Percentiles rank a stretch among this genome's conserved stretches.
These are phyloP conservation scores for Russula vinacea DNA, from an alignment of 768 basidiomycete genomes.

Conservation along the genomic window DNA sequence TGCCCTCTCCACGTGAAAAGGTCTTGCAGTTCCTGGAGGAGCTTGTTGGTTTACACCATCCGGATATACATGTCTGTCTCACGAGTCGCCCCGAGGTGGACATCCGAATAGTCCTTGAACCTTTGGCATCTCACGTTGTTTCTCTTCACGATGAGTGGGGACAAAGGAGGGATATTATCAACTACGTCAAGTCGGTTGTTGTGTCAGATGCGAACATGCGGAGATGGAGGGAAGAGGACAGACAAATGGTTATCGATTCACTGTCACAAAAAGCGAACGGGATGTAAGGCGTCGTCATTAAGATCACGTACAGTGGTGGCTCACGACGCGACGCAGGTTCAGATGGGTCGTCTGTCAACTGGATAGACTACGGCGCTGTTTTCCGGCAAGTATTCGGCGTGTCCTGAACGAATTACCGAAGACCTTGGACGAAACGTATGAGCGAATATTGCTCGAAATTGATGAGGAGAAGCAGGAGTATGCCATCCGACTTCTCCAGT, in stretches of 20 bases:
- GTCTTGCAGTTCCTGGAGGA: neutral
- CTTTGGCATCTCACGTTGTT: neutral
- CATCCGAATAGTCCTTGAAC: neutral
- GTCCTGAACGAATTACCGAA: neutral
- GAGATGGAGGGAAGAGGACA: conserved; percentile 1
- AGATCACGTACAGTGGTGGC: neutral
- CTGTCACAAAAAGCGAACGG: neutral
- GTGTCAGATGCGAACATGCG: neutral
- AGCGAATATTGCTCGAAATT: neutral
- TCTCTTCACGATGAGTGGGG: neutral
- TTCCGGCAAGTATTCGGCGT: neutral
- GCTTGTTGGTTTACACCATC: neutral
- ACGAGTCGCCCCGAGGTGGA: conserved; percentile 13
- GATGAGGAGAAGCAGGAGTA: neutral
- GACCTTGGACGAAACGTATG: neutral
- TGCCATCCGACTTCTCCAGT: neutral
- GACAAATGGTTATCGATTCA: conserved; percentile 1
- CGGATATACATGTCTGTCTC: neutral
- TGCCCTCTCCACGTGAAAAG: conserved; percentile 1
- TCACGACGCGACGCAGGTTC: neutral
- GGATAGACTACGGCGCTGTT: neutral
- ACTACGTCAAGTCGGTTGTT: neutral
- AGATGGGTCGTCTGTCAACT: conserved; percentile 1
- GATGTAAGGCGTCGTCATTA: neutral
- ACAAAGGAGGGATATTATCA: neutral